Evolutionary conservation across 2,329 filamentous ascomycete genomes (phyloP).

Genomic region (Rutstroemia sp.): DNA sequence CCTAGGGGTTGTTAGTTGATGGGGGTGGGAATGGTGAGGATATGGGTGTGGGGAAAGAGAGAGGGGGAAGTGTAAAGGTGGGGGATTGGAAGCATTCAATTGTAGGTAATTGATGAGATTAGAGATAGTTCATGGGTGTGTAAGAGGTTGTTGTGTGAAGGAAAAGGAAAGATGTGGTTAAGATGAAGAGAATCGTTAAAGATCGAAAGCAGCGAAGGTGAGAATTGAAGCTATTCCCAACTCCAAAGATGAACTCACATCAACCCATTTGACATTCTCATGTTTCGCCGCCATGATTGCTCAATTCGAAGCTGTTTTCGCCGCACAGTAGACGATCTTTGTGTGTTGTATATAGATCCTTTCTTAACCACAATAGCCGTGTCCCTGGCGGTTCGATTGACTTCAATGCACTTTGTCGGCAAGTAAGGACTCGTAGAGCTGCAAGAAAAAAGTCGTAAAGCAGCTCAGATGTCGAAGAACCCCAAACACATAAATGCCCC

Average conservation of each 20-base stretch:
- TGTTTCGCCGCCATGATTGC: conserved; percentile 28
- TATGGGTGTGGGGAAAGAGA: neutral
- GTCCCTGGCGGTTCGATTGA: too few relatives aligned
- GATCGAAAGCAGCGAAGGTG: neutral
- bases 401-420: too few relatives aligned
- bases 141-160: too few relatives aligned
- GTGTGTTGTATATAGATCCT: neutral
- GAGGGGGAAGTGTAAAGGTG: neutral
- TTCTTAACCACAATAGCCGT: neutral
- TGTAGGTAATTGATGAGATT: neutral
- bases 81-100: neutral
- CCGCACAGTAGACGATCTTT: neutral
- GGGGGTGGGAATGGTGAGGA: neutral
- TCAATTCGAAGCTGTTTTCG: neutral
- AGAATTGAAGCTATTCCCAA: neutral
- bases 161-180: too few relatives aligned
- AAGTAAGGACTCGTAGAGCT: too few relatives aligned
- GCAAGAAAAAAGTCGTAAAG: too few relatives aligned
- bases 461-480: too few relatives aligned
- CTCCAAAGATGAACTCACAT: conserved; percentile 37
- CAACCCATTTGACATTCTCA: conserved; percentile 51
- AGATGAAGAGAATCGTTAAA: too few relatives aligned
- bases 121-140: neutral
- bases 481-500: too few relatives aligned
- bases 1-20: conserved; percentile 32